Conservation (phyloP, 2,329 filamentous ascomycete genomes). For the Trichocomaceae sp. region DNA sequence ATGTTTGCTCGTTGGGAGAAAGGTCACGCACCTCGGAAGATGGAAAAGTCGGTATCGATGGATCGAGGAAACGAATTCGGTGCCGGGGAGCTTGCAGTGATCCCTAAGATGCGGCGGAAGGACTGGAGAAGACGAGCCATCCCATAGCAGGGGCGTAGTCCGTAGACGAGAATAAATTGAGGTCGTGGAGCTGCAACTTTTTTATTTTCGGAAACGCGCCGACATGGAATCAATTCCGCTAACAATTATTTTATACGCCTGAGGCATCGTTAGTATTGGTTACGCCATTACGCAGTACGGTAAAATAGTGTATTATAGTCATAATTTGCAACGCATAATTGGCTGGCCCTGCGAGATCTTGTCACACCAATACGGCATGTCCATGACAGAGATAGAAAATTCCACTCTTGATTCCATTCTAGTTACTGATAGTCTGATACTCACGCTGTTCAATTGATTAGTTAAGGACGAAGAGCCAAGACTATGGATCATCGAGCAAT, state of each 20-base stretch:
- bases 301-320: neutral
- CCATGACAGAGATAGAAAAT: neutral
- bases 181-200: neutral
- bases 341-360: neutral
- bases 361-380: neutral
- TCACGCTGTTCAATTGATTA: no score
- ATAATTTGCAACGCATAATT: neutral
- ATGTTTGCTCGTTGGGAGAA: neutral
- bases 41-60: constrained; percentile 33
- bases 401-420: neutral
- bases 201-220: neutral
- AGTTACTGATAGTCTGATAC: no score
- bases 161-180: neutral
- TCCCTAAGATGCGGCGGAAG: constrained; percentile 26
- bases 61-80: constrained; percentile 19
- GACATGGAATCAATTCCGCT: neutral
- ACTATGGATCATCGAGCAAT: neutral
- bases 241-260: neutral
- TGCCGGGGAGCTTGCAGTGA: constrained; percentile 4
- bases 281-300: neutral
- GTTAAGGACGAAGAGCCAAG: neutral
- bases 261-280: no score
- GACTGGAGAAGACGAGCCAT: constrained; percentile 33
- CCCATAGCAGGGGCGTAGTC: constrained; percentile 5
- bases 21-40: constrained; percentile 28